phyloP scores from a whole-genome alignment of 208 protist species.

The Phytomonas francai region DNA sequence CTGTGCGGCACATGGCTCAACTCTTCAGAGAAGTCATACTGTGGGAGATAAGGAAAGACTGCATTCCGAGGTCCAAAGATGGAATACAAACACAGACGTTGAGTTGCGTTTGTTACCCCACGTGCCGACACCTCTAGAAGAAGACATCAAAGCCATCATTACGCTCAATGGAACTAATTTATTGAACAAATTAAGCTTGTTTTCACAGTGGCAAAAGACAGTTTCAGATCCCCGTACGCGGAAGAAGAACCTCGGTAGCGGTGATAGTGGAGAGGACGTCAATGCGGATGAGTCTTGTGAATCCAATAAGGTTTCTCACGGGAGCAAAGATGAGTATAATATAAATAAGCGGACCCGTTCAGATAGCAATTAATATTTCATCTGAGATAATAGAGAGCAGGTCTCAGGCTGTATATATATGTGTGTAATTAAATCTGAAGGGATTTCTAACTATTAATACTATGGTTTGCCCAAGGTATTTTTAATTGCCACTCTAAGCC shows the following conservation, averaged over 20 bases:
- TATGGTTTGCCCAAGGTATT: neutral
- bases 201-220: constrained; percentile 68
- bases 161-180: neutral
- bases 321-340: neutral
- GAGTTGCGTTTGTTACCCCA: constrained; percentile 14
- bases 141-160: constrained; percentile 28
- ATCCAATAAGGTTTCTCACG: neutral
- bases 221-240: constrained; percentile 52
- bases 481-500: neutral
- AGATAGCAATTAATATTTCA: neutral
- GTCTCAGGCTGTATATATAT: neutral
- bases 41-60: neutral
- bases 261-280: constrained; percentile 14
- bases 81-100: constrained; percentile 24
- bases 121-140: constrained; percentile 32
- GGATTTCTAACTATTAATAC: neutral
- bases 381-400: neutral
- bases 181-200: constrained; percentile 52
- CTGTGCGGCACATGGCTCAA: neutral
- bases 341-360: neutral
- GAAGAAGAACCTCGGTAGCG: constrained; percentile 14
- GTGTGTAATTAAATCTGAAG: neutral
- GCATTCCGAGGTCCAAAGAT: constrained; percentile 21
- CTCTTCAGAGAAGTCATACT: neutral
- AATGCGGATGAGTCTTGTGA: neutral